phyloP scores from a whole-genome alignment of 805 yeast genomes.

The Lachancea meyersii region DNA sequence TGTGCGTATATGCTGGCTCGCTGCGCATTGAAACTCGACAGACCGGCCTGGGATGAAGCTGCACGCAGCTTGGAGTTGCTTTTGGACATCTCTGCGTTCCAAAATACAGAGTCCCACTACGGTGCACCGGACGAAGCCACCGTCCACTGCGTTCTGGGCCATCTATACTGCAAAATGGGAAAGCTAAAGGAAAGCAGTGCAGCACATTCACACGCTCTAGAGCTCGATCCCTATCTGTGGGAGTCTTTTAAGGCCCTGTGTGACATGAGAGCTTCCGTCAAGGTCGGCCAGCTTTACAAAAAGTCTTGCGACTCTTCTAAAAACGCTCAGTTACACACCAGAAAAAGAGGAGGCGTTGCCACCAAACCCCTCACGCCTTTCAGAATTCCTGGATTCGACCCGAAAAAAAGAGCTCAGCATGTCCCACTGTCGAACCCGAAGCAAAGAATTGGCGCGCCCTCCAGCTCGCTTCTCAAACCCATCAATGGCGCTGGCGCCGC shows the following conservation, averaged over 20 bases:
- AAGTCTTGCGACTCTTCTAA: not conserved
- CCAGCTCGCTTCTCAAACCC: slow-evolving; percentile 9
- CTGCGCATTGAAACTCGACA: slow-evolving; percentile 35
- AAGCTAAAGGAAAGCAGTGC: slow-evolving; percentile 60
- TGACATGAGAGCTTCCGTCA: slow-evolving; percentile 51
- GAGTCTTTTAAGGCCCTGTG: slow-evolving; percentile 79
- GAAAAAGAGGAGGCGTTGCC: not conserved
- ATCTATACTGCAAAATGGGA: slow-evolving; percentile 51
- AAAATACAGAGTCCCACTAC: slow-evolving; percentile 1
- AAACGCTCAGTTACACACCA: slow-evolving; percentile 1
- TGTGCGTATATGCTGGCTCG: slow-evolving; percentile 71
- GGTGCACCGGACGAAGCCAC: slow-evolving; percentile 63
- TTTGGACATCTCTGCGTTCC: not conserved
- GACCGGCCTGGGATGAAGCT: slow-evolving; percentile 5
- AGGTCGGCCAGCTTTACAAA: slow-evolving; percentile 6
- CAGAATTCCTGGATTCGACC: slow-evolving; percentile 13
- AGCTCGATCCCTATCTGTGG: slow-evolving; percentile 73
- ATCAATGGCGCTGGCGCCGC: slow-evolving; percentile 7
- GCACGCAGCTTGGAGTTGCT: slow-evolving; percentile 1
- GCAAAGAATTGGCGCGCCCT: slow-evolving; percentile 6
- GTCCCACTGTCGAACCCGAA: not conserved
- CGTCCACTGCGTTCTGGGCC: slow-evolving; percentile 62
- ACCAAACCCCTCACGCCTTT: slow-evolving; percentile 12
- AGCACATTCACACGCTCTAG: slow-evolving; percentile 62
- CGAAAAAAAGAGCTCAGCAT: slow-evolving; percentile 4